Conservation (phyloP, 1,284 basidiomycete species). For the Athelia sp. region DNA sequence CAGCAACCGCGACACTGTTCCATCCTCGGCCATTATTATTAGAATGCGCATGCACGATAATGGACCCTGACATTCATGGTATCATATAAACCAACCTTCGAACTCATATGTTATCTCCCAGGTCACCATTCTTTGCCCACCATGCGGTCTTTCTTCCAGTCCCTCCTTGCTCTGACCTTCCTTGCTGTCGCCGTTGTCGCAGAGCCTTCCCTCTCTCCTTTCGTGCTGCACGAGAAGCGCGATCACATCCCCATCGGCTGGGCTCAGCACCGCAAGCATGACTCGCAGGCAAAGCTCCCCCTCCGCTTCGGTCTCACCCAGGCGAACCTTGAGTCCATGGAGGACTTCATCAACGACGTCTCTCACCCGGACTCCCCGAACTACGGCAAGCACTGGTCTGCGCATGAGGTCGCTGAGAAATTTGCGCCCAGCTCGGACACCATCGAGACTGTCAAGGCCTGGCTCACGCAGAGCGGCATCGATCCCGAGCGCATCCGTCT, state of each 20-base stretch:
- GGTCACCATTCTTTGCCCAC: not conserved
- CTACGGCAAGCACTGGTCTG: conserved; percentile 31
- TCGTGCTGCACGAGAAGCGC: conserved; percentile 33
- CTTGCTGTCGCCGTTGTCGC: conserved; percentile 6
- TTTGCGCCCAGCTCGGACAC: conserved; percentile 29
- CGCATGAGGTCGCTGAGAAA: conserved; percentile 23
- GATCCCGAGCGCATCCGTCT: conserved; percentile 24
- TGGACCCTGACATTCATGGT: too few species aligned
- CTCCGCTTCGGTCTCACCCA: conserved; percentile 42
- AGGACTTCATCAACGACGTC: conserved; percentile 38
- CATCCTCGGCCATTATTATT: too few species aligned
- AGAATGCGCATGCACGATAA: too few species aligned
- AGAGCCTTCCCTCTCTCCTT: conserved; percentile 11
- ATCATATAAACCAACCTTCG: too few species aligned
- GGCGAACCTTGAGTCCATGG: conserved; percentile 35
- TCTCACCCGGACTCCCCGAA: conserved; percentile 35
- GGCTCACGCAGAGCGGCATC: conserved; percentile 35
- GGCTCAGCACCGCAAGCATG: conserved; percentile 26
- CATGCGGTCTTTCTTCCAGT: not conserved
- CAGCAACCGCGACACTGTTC: too few species aligned
- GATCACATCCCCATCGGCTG: conserved; percentile 28
- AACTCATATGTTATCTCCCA: too few species aligned
- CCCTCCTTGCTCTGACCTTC: conserved; percentile 4
- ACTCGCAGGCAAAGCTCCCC: conserved; percentile 26
- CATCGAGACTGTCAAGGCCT: conserved; percentile 25